A percentile compares a stretch with the other conserved stretches of the same genome.
Conservation (phyloP, 768 basidiomycete genomes). For the Boletus huronensis region DNA sequence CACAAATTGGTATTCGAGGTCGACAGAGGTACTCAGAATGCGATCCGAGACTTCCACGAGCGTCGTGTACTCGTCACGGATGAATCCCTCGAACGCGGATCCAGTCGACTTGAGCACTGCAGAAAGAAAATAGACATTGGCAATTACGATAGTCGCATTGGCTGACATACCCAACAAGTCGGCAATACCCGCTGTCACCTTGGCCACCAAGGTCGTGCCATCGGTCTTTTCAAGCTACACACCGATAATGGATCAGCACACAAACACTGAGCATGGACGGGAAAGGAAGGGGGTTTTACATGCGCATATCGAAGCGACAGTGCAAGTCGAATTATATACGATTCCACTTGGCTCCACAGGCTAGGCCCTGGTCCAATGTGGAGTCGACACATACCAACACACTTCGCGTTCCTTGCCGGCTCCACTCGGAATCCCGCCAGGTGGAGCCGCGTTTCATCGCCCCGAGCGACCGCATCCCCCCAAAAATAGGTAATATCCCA, state of each 20-base stretch:
- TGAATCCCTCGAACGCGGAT: conserved; percentile 77
- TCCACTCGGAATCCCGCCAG: conserved; percentile 12
- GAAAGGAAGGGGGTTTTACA: neutral
- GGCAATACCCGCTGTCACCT: conserved; percentile 63
- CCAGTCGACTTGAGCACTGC: conserved; percentile 88
- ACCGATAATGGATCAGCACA: neutral
- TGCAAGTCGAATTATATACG: conserved; percentile 14
- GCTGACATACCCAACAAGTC: conserved; percentile 69
- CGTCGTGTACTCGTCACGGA: conserved; percentile 87
- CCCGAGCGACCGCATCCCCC: neutral
- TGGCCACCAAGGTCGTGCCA: conserved; percentile 58
- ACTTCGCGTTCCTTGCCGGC: conserved; percentile 13
- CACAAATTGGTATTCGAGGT: conserved; percentile 66
- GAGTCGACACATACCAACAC: conserved; percentile 6
- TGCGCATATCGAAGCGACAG: neutral
- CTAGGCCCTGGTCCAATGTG: conserved; percentile 20
- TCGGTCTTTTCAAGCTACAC: conserved; percentile 65
- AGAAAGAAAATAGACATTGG: neutral
- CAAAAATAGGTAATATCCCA: neutral
- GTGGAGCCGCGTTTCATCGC: conserved; percentile 10
- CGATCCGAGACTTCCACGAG: conserved; percentile 80
- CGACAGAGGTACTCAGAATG: conserved; percentile 86
- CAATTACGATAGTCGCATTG: neutral
- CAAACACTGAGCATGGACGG: neutral
- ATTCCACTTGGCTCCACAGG: conserved; percentile 21